These are phyloP conservation scores for Fonsecaea multimorphosa DNA, from an alignment of 2,329 filamentous ascomycete genomes.

Conservation along the genomic window DNA sequence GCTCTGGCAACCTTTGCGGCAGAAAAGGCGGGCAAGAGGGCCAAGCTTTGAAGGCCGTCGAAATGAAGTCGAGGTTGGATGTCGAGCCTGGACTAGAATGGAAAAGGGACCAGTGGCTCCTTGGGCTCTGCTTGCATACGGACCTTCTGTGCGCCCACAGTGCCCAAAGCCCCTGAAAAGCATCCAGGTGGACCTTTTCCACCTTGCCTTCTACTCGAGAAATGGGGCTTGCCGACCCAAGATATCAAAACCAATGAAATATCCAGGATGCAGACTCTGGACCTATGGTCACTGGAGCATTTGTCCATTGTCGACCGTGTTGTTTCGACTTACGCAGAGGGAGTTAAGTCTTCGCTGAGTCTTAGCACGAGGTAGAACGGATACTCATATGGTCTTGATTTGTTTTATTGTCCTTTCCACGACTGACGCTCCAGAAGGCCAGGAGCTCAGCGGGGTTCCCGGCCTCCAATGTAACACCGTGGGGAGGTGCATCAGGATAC, in stretches of 20 bases:
- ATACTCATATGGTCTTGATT: background rate
- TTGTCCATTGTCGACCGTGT: background rate
- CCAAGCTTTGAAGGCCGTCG: constrained; percentile 17
- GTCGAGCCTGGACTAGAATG: background rate
- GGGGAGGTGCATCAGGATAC: background rate
- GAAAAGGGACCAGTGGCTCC: background rate
- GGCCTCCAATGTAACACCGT: background rate
- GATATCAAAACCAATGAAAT: background rate
- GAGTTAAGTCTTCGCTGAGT: background rate
- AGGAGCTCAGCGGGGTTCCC: background rate
- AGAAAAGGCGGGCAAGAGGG: constrained; percentile 50
- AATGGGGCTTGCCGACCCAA: background rate
- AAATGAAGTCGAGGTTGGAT: background rate
- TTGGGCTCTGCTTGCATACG: background rate
- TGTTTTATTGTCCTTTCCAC: background rate
- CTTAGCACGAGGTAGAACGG: background rate
- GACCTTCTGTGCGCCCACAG: background rate
- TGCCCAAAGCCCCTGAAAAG: background rate
- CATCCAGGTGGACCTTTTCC: background rate
- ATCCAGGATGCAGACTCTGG: background rate
- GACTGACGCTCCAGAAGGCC: background rate
- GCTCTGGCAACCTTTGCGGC: constrained; percentile 62
- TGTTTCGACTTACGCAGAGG: background rate
- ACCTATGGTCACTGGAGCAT: background rate
- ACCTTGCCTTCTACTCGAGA: background rate